Evolutionary conservation across 805 yeast species (phyloP).

Genomic region (Starmerella asiatica): DNA sequence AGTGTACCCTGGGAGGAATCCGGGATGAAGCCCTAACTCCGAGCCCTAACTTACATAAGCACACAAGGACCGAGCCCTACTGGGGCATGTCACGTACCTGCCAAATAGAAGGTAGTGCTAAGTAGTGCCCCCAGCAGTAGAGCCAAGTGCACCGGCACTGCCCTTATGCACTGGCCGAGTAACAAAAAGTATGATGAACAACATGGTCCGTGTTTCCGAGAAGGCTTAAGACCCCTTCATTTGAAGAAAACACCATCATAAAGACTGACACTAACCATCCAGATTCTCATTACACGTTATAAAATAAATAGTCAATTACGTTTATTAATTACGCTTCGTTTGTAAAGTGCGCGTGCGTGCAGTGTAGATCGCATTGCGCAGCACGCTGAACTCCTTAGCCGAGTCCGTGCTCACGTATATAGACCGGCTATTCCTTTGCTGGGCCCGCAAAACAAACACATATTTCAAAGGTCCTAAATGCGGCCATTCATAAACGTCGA

Average conservation of each 20-base stretch:
- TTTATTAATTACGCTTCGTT: neutral
- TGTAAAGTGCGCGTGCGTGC: slow-evolving; percentile 18
- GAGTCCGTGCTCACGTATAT: slow-evolving; percentile 20
- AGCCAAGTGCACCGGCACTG: no score
- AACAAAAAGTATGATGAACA: slow-evolving; percentile 20
- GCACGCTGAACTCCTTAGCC: slow-evolving; percentile 20
- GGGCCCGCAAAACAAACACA: slow-evolving; percentile 20
- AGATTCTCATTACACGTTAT: neutral
- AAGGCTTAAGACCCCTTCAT: slow-evolving; percentile 29
- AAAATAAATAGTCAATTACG: neutral
- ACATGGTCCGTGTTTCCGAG: slow-evolving; percentile 31
- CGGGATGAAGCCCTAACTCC: no score
- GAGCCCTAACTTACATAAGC: no score
- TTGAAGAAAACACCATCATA: slow-evolving; percentile 27
- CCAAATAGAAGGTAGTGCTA: no score
- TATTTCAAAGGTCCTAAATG: slow-evolving; percentile 18
- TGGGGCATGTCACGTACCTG: no score
- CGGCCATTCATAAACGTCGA: slow-evolving; percentile 19
- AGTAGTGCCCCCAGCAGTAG: no score
- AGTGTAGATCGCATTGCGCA: slow-evolving; percentile 24
- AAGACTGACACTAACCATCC: slow-evolving; percentile 11
- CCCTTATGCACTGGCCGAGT: no score
- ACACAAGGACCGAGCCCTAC: no score
- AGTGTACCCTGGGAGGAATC: no score
- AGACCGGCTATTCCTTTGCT: slow-evolving; percentile 16